These are phyloP conservation scores for Wallacemonas rigidus DNA, from an alignment of 208 protist species.

Conservation along the genomic window DNA sequence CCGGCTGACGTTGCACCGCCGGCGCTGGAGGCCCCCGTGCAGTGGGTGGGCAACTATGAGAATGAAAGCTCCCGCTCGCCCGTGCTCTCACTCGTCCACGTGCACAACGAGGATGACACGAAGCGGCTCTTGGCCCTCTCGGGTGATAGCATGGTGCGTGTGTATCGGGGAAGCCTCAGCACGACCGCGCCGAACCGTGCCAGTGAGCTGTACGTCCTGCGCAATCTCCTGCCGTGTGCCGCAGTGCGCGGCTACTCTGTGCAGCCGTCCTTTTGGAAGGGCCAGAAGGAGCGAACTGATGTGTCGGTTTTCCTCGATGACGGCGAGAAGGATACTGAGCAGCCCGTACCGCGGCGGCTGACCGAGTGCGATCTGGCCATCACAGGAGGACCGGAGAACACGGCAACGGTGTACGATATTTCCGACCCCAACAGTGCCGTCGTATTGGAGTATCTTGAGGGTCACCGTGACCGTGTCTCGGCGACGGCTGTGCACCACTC, in stretches of 20 bases:
- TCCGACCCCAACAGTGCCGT: conserved; percentile 56
- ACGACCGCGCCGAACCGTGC: conserved; percentile 25
- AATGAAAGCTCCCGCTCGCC: conserved; percentile 79
- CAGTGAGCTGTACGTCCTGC: conserved; percentile 57
- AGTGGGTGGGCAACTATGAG: conserved; percentile 34
- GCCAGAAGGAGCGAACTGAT: conserved; percentile 56
- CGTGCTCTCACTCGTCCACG: conserved; percentile 64
- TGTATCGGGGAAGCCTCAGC: conserved; percentile 67
- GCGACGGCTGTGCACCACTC: conserved; percentile 69
- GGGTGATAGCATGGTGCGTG: conserved; percentile 82
- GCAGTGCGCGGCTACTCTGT: conserved; percentile 60
- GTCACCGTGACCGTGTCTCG: conserved; percentile 85
- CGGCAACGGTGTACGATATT: conserved; percentile 80
- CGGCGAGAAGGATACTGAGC: conserved; percentile 76
- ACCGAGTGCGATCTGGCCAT: conserved; percentile 83
- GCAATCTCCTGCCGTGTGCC: conserved; percentile 71
- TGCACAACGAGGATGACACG: conserved; percentile 70
- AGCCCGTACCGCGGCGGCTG: conserved; percentile 44
- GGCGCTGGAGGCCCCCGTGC: conserved; percentile 24
- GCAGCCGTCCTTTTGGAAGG: conserved; percentile 78
- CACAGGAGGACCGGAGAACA: conserved; percentile 74
- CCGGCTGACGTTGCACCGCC: background rate
- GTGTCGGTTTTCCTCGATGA: conserved; percentile 84
- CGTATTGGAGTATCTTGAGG: conserved; percentile 77
- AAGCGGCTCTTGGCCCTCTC: conserved; percentile 72